phyloP scores from a whole-genome alignment of 2,329 filamentous ascomycete genomes.

The Aureobasidium sp. region DNA sequence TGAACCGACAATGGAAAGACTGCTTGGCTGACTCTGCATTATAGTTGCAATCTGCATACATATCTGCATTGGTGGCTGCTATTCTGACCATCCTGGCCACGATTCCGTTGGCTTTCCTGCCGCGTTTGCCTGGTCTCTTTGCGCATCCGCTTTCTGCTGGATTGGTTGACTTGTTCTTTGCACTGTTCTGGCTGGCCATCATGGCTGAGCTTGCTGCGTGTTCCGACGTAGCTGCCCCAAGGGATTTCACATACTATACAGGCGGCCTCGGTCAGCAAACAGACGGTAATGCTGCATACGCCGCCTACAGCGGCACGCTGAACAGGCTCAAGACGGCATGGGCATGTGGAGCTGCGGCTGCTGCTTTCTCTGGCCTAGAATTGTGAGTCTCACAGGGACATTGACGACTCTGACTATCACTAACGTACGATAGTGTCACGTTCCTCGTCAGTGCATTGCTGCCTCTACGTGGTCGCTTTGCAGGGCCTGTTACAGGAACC shows the following conservation, averaged over 20 bases:
- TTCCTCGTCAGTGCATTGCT: conserved; percentile 6
- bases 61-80: neutral
- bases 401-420: no score
- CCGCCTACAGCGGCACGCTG: neutral
- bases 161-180: neutral
- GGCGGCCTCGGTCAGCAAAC: neutral
- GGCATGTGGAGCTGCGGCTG: conserved; percentile 10
- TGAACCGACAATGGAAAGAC: neutral
- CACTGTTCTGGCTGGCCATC: conserved; percentile 8
- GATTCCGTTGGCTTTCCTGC: neutral
- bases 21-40: neutral
- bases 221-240: neutral
- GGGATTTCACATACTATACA: neutral
- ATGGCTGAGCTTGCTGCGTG: conserved; percentile 10
- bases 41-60: conserved; percentile 6
- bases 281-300: neutral
- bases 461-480: neutral
- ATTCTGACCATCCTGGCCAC: neutral
- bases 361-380: conserved; percentile 5
- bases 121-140: neutral
- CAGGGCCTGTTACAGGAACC: neutral
- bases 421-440: neutral
- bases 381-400: neutral
- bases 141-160: neutral
- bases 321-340: neutral